phyloP scores from a whole-genome alignment of 192 early-diverging fungal genomes.

The Backusella morwellensis region DNA sequence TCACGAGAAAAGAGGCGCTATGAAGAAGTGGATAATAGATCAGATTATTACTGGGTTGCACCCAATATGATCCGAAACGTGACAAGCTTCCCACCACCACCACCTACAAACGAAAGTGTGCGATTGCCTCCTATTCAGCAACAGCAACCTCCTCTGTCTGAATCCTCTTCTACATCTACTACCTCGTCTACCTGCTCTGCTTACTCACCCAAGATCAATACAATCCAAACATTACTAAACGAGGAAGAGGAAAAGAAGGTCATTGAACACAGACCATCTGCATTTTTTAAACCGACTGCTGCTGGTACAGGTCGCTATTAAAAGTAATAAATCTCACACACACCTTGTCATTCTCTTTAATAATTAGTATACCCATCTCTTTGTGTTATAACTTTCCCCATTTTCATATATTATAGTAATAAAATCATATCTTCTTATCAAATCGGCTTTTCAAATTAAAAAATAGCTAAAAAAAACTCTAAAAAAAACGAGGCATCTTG shows the following conservation, averaged over 20 bases:
- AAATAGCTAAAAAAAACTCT: too few species aligned
- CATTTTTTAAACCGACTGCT: constrained; percentile 5
- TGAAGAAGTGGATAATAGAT: not conserved
- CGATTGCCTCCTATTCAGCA: not conserved
- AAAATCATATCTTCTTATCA: not conserved
- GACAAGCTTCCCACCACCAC: not conserved
- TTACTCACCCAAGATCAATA: constrained; percentile 10
- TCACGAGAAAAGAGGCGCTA: not conserved
- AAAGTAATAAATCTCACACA: not conserved
- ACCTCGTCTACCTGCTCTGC: constrained; percentile 12
- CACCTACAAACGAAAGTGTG: not conserved
- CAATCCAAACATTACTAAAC: constrained; percentile 13
- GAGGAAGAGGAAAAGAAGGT: constrained; percentile 2
- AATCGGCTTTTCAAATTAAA: not conserved
- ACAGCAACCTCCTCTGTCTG: constrained; percentile 6
- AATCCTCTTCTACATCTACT: constrained; percentile 20
- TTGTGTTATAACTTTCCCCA: not conserved
- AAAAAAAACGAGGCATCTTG: not conserved
- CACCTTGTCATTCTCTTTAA: not conserved
- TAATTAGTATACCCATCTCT: not conserved
- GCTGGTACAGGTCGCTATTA: constrained; percentile 3
- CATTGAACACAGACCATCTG: constrained; percentile 9
- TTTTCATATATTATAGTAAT: not conserved
- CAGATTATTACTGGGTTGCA: not conserved
- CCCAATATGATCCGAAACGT: not conserved